phyloP scores from a whole-genome alignment of 140 eudicot genomes.

The Oenanthe javanica region DNA sequence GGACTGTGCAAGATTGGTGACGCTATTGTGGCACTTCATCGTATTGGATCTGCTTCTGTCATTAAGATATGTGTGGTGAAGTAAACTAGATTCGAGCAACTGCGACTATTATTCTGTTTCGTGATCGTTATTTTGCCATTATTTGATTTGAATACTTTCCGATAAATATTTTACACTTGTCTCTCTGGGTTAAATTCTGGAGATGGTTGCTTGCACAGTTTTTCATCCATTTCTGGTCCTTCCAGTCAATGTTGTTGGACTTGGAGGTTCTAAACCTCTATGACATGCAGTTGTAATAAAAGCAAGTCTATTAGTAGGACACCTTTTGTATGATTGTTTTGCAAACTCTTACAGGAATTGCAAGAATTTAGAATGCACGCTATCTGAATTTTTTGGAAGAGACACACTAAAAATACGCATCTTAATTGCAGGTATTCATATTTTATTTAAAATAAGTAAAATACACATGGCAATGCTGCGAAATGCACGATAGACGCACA shows the following conservation, averaged over 20 bases:
- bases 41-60: conserved; percentile 15
- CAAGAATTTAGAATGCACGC: no score
- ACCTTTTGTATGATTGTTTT: no score
- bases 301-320: not conserved
- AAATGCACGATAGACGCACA: no score
- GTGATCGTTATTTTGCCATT: not conserved
- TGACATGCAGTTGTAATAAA: not conserved
- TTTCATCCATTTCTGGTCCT: not conserved
- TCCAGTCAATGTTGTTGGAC: not conserved
- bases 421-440: no score
- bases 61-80: conserved; percentile 15
- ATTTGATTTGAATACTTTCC: not conserved
- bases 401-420: no score
- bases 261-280: not conserved
- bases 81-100: not conserved
- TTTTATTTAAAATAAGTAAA: no score
- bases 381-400: no score
- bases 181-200: not conserved
- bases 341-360: no score
- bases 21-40: conserved; percentile 16
- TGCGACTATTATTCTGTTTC: not conserved
- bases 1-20: conserved; percentile 13
- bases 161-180: not conserved
- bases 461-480: no score
- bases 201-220: not conserved